Conservation (phyloP, 345 rosid genomes). For the Brassica nigra region DNA sequence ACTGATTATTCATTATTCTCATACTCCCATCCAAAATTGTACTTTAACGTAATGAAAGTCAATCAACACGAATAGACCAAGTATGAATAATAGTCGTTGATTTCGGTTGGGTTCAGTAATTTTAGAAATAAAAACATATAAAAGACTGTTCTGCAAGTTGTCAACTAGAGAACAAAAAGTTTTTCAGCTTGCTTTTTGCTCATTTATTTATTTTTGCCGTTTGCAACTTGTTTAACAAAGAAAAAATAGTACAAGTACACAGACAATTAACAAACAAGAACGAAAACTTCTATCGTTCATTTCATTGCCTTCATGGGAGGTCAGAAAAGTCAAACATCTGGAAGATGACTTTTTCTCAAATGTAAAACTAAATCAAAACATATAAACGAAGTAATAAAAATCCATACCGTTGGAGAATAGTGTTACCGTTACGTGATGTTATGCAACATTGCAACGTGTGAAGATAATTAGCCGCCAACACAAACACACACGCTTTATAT, state of each 20-base stretch:
- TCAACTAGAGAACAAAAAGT: conserved; percentile 1
- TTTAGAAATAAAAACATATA: neutral
- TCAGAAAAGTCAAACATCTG: conserved; percentile 32
- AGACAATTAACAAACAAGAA: neutral
- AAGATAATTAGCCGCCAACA: conserved; percentile 43
- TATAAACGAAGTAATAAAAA: neutral
- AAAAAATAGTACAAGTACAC: neutral
- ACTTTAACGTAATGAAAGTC: conserved; percentile 34
- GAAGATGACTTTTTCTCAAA: conserved; percentile 11
- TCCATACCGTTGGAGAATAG: neutral
- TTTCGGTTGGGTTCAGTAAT: conserved; percentile 6
- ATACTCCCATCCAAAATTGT: conserved; percentile 30
- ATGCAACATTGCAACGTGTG: conserved; percentile 40
- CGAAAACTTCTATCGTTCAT: neutral
- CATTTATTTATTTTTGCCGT: neutral
- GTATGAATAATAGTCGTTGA: conserved; percentile 7
- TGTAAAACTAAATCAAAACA: conserved; percentile 10
- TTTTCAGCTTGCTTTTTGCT: conserved; percentile 1
- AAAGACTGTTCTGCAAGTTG: neutral
- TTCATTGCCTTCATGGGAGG: conserved; percentile 2
- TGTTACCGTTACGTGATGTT: conserved; percentile 30
- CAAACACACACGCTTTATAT: conserved; percentile 37
- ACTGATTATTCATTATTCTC: neutral
- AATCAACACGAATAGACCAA: conserved; percentile 16
- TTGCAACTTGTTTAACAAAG: neutral